Conservation (phyloP, 1,139 yeast species). For the Protomyces arabidopsidicola region DNA sequence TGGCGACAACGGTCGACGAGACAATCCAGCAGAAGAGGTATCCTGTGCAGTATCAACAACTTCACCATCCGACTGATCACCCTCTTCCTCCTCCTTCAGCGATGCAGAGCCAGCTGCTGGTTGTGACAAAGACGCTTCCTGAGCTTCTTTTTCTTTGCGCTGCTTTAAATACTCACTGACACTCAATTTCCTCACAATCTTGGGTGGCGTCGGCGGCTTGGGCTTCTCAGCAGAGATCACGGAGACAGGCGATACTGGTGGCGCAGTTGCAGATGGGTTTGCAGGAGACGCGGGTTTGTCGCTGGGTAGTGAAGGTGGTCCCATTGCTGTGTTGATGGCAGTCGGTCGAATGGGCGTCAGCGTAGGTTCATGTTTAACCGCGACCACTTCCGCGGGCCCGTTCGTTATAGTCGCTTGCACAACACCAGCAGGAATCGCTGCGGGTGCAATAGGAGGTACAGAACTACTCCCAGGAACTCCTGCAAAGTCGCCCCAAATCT, state of each 20-base stretch:
- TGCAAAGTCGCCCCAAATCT: slow-evolving; percentile 24
- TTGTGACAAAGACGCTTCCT: not conserved
- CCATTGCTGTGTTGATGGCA: slow-evolving; percentile 7
- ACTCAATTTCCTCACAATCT: slow-evolving; percentile 14
- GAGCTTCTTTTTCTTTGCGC: slow-evolving; percentile 7
- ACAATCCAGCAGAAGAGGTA: no score
- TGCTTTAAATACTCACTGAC: slow-evolving; percentile 23
- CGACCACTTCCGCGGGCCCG: not conserved
- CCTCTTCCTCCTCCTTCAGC: not conserved
- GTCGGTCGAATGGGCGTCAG: not conserved
- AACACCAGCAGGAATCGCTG: not conserved
- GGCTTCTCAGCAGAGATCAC: not conserved
- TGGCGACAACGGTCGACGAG: no score
- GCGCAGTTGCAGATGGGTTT: not conserved
- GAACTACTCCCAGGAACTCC: not conserved
- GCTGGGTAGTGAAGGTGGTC: slow-evolving; percentile 9
- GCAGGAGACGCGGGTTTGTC: slow-evolving; percentile 8
- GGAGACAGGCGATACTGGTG: not conserved
- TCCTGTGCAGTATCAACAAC: not conserved
- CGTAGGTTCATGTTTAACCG: not conserved
- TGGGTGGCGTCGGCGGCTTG: not conserved
- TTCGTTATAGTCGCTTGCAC: not conserved
- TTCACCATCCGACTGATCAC: not conserved
- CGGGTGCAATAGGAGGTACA: not conserved
- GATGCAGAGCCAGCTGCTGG: not conserved